Base-by-base conservation (phyloP, 192 early-diverging fungal genomes). In the Backusella psychrophila region DNA sequence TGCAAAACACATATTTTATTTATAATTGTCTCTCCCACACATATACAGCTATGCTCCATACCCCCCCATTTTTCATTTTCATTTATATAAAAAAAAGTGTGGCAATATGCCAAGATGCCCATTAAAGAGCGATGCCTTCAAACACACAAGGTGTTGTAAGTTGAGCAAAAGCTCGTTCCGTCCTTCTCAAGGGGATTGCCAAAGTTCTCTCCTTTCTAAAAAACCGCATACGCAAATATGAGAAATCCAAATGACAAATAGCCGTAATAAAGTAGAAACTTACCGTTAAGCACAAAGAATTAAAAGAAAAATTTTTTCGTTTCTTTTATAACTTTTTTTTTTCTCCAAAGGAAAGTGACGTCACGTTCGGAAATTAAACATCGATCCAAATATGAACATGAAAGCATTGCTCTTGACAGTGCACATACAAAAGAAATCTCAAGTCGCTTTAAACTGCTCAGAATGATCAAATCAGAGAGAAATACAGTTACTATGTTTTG, bases 161-260 rank as follows among this genome's bases (percentile, higher is more conserved):
- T 75, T 68, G 66, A 70, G 73, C 72, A 74, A 79, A 74, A 74
- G 69, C 78, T 74, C 71, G 71, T 78, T 79, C 78, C 78, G 78
- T 79, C 78, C 78, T 79, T 79, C 78, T 79, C 78, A 79, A 79
- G 77, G 77, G 77, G 77, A 79, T 79, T 79, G 77, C 77, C 77
- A 79, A 79, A 79, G 72, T 74, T 79, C 77, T 79, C 77, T 79
- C 77, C 77, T 79, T 79, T 79, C 77, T 72, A 78, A 21, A 77
- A 52, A 38, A 35, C 4, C 69, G 56, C n/a, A 69, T 21, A 53
- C 23, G 2, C 11, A 66, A 17, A 3, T 6, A 56, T 65, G 33
- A 66, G 41, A 15, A 33, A 39, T n/a, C 35, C 2, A 29, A 59
- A 33, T 5, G 15, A 77, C 11, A 21, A 46, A 53, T 17, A 34